Base-by-base conservation (phyloP, 2,329 filamentous ascomycete species). In the Seiridium cupressi region DNA sequence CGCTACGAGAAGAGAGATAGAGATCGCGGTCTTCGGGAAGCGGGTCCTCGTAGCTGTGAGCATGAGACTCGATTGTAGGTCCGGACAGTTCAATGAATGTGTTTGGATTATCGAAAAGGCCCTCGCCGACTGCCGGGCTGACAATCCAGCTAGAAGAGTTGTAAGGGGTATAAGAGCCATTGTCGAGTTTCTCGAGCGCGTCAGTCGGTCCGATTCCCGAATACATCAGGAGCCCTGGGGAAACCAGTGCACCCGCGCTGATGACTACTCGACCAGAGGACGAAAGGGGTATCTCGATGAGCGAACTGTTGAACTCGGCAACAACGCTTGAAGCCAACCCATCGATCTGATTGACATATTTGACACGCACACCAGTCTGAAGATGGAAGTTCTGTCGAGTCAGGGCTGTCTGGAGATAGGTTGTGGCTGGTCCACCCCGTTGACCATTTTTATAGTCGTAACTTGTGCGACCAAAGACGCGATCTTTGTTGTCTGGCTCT, bases 71-170 rank as follows among this genome's bases (percentile, higher is more conserved):
- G 53, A 85, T 68, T 3, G 69, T 62, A 1, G 78, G 73, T 3
- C 70, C 70, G 1, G 74, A 73, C 1, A 84, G 72, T 63, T 81
- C 77, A 67, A 84, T 80, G 62, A 80, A 82, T 1, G 81, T 84
- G 62, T 84, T 84, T 4, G 83, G 81, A 65, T 84, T 85, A 65
- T 84, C 82, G 63, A 83, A 85, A 35, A 84, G 76, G 40, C 78
- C 77, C 11, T 76, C 71, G 48, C 82, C 82, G 3, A 85, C 77
- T 4, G 75, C 73, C 0, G 74, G 74, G 65, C 81, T 81, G 66
- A 80, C 77, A 60, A 85, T 76, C 81, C 81, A 84, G 31, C 64
- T 66, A 0, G 76, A 70, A 6, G 72, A 69, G 2, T 65, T 65
- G 53, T 67, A 66, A 1, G 69, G 60, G 0, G 69, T 63, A 7